These are phyloP conservation scores for Fusarium oxysporum DNA, from an alignment of 2,329 filamentous ascomycete genomes.

Conservation along the genomic window DNA sequence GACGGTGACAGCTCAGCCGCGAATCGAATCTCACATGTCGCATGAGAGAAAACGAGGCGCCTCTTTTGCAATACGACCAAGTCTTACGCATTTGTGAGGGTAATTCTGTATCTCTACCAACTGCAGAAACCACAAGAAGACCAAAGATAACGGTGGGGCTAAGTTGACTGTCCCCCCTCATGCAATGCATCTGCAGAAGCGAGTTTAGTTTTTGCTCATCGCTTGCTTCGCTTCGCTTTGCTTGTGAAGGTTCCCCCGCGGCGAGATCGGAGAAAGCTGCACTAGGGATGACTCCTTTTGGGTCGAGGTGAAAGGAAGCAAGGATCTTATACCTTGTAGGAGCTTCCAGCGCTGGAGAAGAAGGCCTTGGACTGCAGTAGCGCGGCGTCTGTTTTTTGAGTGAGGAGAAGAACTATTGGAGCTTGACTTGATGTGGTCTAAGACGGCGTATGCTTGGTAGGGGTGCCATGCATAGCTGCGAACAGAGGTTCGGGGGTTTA, in stretches of 20 bases:
- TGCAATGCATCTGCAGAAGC: conserved; percentile 23
- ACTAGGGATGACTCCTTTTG: conserved; percentile 42
- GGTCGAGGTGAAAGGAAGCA: conserved; percentile 22
- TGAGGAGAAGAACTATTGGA: conserved; percentile 19
- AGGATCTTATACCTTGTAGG: conserved; percentile 26
- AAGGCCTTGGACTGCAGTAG: conserved; percentile 44
- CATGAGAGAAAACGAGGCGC: conserved; percentile 19
- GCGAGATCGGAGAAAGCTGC: conserved; percentile 44
- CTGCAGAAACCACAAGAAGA: conserved; percentile 5
- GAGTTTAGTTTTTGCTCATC: conserved; percentile 27
- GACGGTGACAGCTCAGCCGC: conserved; percentile 26
- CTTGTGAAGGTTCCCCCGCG: conserved; percentile 28
- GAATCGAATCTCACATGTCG: conserved; percentile 17
- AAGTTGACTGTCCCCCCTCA: conserved; percentile 17
- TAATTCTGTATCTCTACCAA: conserved; percentile 40
- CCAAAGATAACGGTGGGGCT: conserved; percentile 39
- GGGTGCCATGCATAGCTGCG: conserved; percentile 32
- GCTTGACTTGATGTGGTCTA: conserved; percentile 42
- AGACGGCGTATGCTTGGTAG: conserved; percentile 9
- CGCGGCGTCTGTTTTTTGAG: conserved; percentile 20
- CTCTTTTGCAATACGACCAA: conserved; percentile 6
- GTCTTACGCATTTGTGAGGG: conserved; percentile 43
- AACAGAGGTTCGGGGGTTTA: conserved; percentile 31
- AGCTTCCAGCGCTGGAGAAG: conserved; percentile 43
- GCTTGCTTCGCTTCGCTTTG: conserved; percentile 3